Base-by-base conservation (phyloP, 2,329 filamentous ascomycete genomes). In the Leptographium radiaticola region DNA sequence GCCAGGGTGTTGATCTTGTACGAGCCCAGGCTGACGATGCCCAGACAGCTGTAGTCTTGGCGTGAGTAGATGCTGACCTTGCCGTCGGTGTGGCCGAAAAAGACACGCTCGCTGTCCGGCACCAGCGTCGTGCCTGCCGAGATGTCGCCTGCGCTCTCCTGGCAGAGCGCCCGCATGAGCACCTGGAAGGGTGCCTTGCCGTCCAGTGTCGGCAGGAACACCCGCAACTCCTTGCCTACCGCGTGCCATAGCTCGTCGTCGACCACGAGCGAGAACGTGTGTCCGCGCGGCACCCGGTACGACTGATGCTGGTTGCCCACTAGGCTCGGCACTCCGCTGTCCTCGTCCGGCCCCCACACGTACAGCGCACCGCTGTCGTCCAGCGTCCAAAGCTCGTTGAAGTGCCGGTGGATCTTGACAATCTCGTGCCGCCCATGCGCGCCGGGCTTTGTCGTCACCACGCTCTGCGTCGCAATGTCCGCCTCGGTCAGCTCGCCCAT, bases 1-100 rank as follows among this genome's bases (percentile, higher is more conserved):
- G 83, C 80, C 53, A 98, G 73, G 39, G 86, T 83, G 65, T 89
- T 95, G 68, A 98, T 95, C 69, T 96, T 97, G 76, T 94, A 97
- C 15, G 90, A 79, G 67, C 89, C 97, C 61, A 96, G 79, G 62
- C 83, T 95, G 56, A 97, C 73, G 39, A 95, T 75, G 6, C 80
- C 81, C n/a, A 94, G 64, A 62, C 88, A 95, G 0, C 81, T 71
- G 64, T 86, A 93, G 62, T 90, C 83, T 30, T 75, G 77, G 30
- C 80, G 80, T 13, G 88, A 91, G 68, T 95, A 97, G n/a, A 97
- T 83, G 56, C 87, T 93, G 53, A 98, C 81, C 66, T 96, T 96
- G 49, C 93, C 93, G 66, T 98, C 93, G 13, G 80, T 81, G 65
- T 98, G 93, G 1, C 93, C 93, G 60, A 98, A 85, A 66, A 89